These are phyloP conservation scores for Discostella stelligera DNA, from an alignment of 352 stramenopile genomes.

Conservation along the genomic window DNA sequence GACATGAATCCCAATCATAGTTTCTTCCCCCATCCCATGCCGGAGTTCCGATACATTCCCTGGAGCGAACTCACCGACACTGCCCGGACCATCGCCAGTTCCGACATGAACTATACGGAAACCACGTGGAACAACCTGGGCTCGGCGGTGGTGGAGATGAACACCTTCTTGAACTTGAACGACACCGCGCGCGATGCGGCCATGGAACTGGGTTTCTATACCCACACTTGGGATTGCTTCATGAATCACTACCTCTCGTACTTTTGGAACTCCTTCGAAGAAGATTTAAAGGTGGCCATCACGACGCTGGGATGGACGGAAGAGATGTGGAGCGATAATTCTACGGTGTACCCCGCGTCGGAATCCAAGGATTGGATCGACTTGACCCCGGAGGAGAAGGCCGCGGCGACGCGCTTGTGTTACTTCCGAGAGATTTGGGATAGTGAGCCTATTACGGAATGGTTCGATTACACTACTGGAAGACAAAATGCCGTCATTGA, in stretches of 20 bases:
- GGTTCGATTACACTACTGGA: conserved; percentile 17
- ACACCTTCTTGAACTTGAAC: conserved; percentile 48
- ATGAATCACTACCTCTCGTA: conserved; percentile 49
- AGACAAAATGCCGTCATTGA: conserved; percentile 11
- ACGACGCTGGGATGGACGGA: conserved; percentile 48
- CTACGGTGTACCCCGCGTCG: conserved; percentile 1
- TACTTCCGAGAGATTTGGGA: conserved; percentile 55
- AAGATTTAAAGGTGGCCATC: conserved; percentile 30
- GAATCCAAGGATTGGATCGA: conserved; percentile 32
- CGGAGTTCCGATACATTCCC: conserved; percentile 46
- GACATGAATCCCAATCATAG: conserved; percentile 49
- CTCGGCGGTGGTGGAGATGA: conserved; percentile 30
- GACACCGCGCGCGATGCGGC: conserved; percentile 19
- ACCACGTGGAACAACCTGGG: conserved; percentile 40
- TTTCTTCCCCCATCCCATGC: conserved; percentile 43
- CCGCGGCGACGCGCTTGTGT: conserved; percentile 32
- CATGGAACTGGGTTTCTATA: conserved; percentile 48
- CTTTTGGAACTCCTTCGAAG: conserved; percentile 43
- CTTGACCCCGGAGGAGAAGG: conserved; percentile 30
- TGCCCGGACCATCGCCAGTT: conserved; percentile 13
- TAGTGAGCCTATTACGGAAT: background rate
- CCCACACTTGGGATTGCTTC: conserved; percentile 50
- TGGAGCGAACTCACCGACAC: conserved; percentile 28
- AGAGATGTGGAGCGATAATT: conserved; percentile 34
- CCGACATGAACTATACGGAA: conserved; percentile 32